Evolutionary conservation across 176 grass and related monocot species (phyloP), one percentile per base, ranked within the genome.

Genomic region (Guadua angustifolia): DNA sequence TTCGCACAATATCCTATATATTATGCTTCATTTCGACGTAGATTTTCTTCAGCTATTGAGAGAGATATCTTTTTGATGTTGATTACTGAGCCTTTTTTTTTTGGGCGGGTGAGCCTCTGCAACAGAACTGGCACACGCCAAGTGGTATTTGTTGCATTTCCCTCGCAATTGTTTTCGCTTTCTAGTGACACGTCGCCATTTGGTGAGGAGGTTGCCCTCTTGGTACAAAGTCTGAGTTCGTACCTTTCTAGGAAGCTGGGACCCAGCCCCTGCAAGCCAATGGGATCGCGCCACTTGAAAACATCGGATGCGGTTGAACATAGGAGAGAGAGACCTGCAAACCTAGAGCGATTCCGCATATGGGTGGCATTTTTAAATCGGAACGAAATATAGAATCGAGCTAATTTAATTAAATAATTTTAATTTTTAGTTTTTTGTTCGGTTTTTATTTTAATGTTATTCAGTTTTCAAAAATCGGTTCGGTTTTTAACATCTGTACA

Each of bases 251-350:
- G 24, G 53, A 16, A 18, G 3, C 0, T 6, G 9, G 66, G 86
- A 5, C 45, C 86, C 53, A 25, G 2, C 17, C 22, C 0, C 14
- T 3, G 0, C 44, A 3, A 36, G 8, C 80, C 81, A 88, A 84
- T 66, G 25, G 9, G 24, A 12, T 0, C 22, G 8, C 43, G 82
- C 77, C 88, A 89, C 62, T 55, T 85, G 87, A 18, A 70, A 61
- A 19, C 75, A 50, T 22, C 18, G 40, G 69, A 61, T 46, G 61
- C 29, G 9, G 13, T 33, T 7, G 9, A 7, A 0, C 6, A 11
- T 9, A 13, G 5, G 9, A 17, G 7, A 15, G 29, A 4, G 33
- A 24, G 8, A 11, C 3, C 8, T 4, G 21, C 8, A 58, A 11
- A n/a, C 19, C 46, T 3, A 29, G 29, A 29, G 29, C 29, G 29